A percentile compares a stretch with the other conserved stretches of the same genome.
These are phyloP conservation scores for Diaporthe sp. DNA, from an alignment of 2,329 filamentous ascomycete species.

Conservation along the genomic window DNA sequence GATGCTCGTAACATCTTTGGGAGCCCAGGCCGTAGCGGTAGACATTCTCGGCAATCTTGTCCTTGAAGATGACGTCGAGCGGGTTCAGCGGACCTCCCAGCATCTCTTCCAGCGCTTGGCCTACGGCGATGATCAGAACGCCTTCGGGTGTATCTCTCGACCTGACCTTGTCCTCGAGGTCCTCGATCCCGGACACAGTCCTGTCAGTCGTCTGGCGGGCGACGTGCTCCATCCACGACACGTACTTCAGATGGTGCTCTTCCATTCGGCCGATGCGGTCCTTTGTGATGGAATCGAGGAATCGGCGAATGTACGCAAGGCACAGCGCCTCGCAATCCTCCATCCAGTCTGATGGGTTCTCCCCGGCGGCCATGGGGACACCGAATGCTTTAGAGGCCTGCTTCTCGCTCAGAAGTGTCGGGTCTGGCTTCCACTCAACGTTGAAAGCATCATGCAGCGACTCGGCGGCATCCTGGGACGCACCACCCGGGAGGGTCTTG, in stretches of 20 bases:
- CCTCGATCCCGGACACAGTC: constrained; percentile 6
- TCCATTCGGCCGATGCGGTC: constrained; percentile 37
- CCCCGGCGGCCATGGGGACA: constrained; percentile 34
- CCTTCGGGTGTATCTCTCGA: constrained; percentile 42
- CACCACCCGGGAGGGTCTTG: constrained; percentile 38
- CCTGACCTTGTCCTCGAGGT: constrained; percentile 39
- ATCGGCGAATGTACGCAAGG: constrained; percentile 39
- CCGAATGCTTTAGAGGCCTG: constrained; percentile 42
- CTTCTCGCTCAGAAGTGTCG: constrained; percentile 40
- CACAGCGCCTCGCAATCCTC: constrained; percentile 41
- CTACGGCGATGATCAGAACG: constrained; percentile 45
- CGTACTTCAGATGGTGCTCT: constrained; percentile 40
- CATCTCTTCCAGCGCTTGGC: constrained; percentile 45
- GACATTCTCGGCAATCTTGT: constrained; percentile 46
- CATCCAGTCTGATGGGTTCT: constrained; percentile 43
- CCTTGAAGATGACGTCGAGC: constrained; percentile 48
- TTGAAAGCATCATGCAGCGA: constrained; percentile 42
- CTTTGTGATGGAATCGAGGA: constrained; percentile 30
- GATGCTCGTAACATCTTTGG: constrained; percentile 42
- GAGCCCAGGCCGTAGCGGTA: constrained; percentile 46
- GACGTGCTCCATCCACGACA: constrained; percentile 41
- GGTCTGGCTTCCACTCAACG: constrained; percentile 45
- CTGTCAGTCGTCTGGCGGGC: neutral
- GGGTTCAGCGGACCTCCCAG: constrained; percentile 47
- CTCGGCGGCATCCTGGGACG: constrained; percentile 6